These are phyloP conservation scores for Picochlorum sp. DNA, from an alignment of 139 green algal species.

Conservation along the genomic window DNA sequence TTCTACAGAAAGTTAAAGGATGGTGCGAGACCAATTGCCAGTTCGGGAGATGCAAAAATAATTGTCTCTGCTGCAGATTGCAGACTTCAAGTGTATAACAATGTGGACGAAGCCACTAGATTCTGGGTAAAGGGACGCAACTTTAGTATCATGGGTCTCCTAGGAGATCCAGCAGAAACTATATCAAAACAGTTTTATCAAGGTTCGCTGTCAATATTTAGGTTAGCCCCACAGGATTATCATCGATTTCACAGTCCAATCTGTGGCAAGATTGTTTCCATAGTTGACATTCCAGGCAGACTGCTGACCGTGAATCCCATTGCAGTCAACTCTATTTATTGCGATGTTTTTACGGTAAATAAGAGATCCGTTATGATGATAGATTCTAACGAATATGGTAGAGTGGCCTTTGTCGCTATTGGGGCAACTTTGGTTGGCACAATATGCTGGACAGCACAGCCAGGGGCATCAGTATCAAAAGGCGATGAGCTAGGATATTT, in stretches of 20 bases:
- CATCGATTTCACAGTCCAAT: constrained; percentile 35
- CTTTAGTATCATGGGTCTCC: constrained; percentile 38
- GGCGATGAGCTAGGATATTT: constrained; percentile 43
- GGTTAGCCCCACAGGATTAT: constrained; percentile 30
- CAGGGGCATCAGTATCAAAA: constrained; percentile 6
- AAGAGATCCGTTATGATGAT: constrained; percentile 29
- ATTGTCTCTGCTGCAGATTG: constrained; percentile 23
- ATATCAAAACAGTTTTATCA: constrained; percentile 7
- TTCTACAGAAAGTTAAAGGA: constrained; percentile 50
- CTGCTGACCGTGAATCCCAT: constrained; percentile 29
- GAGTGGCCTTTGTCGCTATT: constrained; percentile 32
- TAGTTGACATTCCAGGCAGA: constrained; percentile 17
- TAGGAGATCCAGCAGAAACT: constrained; percentile 16
- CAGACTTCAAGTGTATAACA: constrained; percentile 23
- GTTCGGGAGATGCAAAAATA: background rate
- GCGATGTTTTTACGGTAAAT: constrained; percentile 37
- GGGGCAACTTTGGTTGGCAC: constrained; percentile 28
- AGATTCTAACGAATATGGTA: constrained; percentile 12
- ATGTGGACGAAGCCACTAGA: constrained; percentile 27
- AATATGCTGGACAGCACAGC: constrained; percentile 19
- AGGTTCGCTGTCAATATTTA: constrained; percentile 25
- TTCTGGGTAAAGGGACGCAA: constrained; percentile 55
- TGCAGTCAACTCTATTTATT: constrained; percentile 26
- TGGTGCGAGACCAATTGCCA: constrained; percentile 27
- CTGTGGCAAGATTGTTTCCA: constrained; percentile 11